Conservation (phyloP, 371 early-diverging fungal species). For the Zopfochytrium polystomum region DNA sequence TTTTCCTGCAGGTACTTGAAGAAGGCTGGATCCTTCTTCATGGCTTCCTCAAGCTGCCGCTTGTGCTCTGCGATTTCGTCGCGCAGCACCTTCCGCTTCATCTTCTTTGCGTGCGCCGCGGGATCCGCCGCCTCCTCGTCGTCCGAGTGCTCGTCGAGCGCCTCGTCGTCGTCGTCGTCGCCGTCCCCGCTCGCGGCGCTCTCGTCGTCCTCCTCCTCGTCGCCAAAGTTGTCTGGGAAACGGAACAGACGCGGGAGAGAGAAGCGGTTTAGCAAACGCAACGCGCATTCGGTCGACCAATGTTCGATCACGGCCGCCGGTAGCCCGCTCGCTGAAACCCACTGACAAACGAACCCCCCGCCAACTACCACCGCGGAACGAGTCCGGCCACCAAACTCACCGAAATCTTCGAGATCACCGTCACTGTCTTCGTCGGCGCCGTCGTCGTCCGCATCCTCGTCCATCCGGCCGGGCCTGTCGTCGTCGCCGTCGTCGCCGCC, state of each 20-base stretch:
- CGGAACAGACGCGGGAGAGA: too few relatives aligned
- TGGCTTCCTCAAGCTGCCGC: constrained; percentile 70
- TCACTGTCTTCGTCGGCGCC: constrained; percentile 39
- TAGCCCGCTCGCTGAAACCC: too few relatives aligned
- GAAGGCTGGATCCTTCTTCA: constrained; percentile 84
- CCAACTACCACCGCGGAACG: too few relatives aligned
- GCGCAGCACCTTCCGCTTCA: constrained; percentile 42
- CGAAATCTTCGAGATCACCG: constrained; percentile 39
- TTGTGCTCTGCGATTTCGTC: constrained; percentile 63
- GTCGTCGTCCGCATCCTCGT: constrained; percentile 33
- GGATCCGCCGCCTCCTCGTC: not conserved
- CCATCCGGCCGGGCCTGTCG: constrained; percentile 25
- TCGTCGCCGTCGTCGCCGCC: constrained; percentile 33
- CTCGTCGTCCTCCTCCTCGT: too few relatives aligned
- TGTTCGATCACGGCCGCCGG: too few relatives aligned
- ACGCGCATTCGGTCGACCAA: too few relatives aligned
- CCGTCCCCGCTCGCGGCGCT: too few relatives aligned
- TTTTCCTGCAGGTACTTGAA: constrained; percentile 84
- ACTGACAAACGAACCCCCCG: too few relatives aligned
- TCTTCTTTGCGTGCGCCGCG: not conserved
- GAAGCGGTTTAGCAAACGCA: too few relatives aligned
- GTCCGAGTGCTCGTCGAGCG: constrained; percentile 20
- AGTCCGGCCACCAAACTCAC: too few relatives aligned
- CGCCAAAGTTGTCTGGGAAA: constrained; percentile 46
- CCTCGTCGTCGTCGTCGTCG: constrained; percentile 30